Conservation (phyloP, 768 basidiomycete species). For the Macrolepiota dolichaula region DNA sequence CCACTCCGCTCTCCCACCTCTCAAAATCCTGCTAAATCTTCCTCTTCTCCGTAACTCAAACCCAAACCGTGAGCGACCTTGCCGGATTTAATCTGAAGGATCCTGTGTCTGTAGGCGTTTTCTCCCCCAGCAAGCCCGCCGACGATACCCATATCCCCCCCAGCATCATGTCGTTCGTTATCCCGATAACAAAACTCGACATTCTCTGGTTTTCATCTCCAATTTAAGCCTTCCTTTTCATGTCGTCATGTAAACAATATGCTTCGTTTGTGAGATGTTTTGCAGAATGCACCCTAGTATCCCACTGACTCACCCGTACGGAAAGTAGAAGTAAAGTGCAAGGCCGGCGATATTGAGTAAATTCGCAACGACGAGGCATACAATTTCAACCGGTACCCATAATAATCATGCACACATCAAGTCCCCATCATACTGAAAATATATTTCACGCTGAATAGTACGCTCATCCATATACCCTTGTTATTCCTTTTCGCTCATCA, state of each 20-base stretch:
- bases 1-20: conserved; percentile 89
- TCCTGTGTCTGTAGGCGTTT: conserved; percentile 70
- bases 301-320: conserved; percentile 89
- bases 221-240: conserved; percentile 90
- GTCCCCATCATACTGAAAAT: neutral
- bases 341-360: conserved; percentile 79
- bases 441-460: conserved; percentile 29
- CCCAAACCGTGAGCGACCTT: conserved; percentile 81
- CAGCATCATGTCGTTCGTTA: conserved; percentile 85
- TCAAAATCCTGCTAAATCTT: too few species aligned
- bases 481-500: neutral
- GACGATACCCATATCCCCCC: conserved; percentile 56
- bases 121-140: conserved; percentile 38
- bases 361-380: conserved; percentile 81
- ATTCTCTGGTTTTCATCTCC: conserved; percentile 92
- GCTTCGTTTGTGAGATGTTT: too few species aligned
- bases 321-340: conserved; percentile 92
- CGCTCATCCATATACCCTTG: neutral
- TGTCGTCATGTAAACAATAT: conserved; percentile 95
- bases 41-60: conserved; percentile 96
- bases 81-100: conserved; percentile 86
- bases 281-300: conserved; percentile 94
- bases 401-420: conserved; percentile 36
- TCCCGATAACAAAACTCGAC: conserved; percentile 87
- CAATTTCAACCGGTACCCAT: neutral